phyloP scores from a whole-genome alignment of 164 flowering plant species.

The Annona cherimola region DNA sequence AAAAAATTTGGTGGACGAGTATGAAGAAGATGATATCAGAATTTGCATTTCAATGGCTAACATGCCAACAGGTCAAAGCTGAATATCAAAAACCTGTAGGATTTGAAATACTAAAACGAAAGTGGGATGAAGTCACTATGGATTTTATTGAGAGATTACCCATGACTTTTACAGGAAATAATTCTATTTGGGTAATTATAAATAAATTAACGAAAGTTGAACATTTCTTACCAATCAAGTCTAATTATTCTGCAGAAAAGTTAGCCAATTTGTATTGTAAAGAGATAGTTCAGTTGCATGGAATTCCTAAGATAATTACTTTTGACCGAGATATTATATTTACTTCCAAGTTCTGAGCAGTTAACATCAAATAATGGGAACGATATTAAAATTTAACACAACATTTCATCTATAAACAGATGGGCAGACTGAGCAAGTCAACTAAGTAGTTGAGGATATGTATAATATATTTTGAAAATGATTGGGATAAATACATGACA shows the following conservation, averaged over 20 bases:
- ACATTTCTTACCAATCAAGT: background rate
- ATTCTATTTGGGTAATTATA: background rate
- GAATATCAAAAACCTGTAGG: background rate
- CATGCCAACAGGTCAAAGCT: background rate
- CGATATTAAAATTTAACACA: background rate
- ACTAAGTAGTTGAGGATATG: background rate
- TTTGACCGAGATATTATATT: background rate
- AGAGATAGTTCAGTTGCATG: background rate
- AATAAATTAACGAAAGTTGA: background rate
- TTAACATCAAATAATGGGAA: background rate
- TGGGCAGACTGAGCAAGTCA: background rate
- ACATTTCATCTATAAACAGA: too few species aligned
- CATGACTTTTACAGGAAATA: background rate
- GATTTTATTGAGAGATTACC: background rate
- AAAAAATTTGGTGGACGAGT: background rate
- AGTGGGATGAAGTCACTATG: background rate
- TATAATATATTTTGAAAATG: too few species aligned
- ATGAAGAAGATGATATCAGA: background rate
- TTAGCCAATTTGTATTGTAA: background rate
- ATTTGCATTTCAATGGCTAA: background rate
- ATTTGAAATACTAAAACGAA: background rate
- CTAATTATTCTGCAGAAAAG: background rate
- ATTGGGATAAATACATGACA: too few species aligned
- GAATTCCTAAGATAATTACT: too few species aligned
- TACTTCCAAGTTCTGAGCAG: background rate